These are phyloP conservation scores for Fusarium neocosmosporiellum DNA, from an alignment of 2,329 filamentous ascomycete genomes.

Conservation along the genomic window DNA sequence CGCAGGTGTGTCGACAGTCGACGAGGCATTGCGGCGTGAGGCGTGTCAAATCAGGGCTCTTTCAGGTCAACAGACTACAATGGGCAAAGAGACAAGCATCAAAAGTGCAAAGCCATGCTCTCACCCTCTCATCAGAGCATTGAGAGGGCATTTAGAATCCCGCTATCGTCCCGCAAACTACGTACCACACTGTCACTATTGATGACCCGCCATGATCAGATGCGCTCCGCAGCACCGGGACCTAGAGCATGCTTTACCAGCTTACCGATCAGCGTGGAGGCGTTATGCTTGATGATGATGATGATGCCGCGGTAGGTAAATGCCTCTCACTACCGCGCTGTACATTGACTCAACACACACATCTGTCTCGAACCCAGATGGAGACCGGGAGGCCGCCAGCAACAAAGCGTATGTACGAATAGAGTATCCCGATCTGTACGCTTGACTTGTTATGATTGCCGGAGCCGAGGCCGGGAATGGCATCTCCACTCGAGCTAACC, in stretches of 20 bases:
- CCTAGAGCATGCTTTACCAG: neutral
- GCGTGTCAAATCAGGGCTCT: neutral
- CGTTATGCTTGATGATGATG: neutral
- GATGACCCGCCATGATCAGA: neutral
- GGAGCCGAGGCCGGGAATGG: slow-evolving; percentile 1
- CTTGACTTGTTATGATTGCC: neutral
- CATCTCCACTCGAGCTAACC: slow-evolving; percentile 11
- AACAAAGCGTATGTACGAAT: neutral
- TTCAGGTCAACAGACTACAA: neutral
- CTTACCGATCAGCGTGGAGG: neutral
- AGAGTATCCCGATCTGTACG: neutral
- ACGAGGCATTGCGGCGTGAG: neutral
- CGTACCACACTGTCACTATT: neutral
- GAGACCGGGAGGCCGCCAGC: neutral
- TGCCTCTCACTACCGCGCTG: neutral
- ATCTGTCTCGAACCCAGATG: neutral
- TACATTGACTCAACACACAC: neutral
- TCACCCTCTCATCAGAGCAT: neutral
- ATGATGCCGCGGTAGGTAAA: neutral
- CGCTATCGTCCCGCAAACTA: neutral
- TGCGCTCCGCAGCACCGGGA: neutral
- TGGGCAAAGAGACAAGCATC: neutral
- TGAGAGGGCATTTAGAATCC: neutral
- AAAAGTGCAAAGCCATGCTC: neutral
- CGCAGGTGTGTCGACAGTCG: neutral